Percentiles rank a stretch among this genome's conserved stretches.
These are phyloP conservation scores for Nevesoporus exiguus DNA, from an alignment of 768 basidiomycete species.

Conservation along the genomic window DNA sequence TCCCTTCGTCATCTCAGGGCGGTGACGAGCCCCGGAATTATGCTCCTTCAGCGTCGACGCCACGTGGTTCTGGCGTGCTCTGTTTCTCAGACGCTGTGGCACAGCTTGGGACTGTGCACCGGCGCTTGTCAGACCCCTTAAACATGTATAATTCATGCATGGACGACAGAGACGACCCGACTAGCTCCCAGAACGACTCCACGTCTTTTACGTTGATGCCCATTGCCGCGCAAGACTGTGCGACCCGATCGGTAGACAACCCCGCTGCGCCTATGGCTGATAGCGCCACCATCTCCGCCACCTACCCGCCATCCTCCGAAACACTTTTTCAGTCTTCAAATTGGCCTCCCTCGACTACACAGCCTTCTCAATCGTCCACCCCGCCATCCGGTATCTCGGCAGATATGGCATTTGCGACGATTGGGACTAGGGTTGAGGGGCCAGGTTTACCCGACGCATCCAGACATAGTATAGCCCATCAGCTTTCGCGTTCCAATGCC, in stretches of 20 bases:
- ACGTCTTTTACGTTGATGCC: not conserved
- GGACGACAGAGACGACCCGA: not conserved
- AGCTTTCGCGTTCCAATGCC: not conserved
- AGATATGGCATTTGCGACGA: not conserved
- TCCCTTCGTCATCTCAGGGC: not conserved
- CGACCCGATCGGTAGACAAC: not conserved
- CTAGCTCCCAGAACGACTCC: not conserved
- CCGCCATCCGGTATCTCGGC: not conserved
- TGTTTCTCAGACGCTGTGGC: not conserved
- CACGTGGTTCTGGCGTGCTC: not conserved
- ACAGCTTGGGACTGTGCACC: not conserved
- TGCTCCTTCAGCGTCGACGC: not conserved
- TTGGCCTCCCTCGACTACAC: not conserved
- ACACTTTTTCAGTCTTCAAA: not conserved
- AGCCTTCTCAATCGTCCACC: no score
- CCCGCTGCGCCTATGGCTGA: no score
- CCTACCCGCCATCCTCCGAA: not conserved
- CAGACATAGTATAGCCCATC: not conserved
- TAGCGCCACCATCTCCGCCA: not conserved
- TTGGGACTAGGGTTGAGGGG: not conserved
- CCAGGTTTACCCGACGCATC: not conserved
- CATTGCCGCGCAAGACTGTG: not conserved
- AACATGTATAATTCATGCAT: not conserved
- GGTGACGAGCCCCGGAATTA: not conserved
- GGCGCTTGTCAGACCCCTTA: not conserved